Percentiles rank a stretch among this genome's conserved stretches.
These are phyloP conservation scores for Talaromyces sp. DNA, from an alignment of 2,329 filamentous ascomycete genomes.

Conservation along the genomic window DNA sequence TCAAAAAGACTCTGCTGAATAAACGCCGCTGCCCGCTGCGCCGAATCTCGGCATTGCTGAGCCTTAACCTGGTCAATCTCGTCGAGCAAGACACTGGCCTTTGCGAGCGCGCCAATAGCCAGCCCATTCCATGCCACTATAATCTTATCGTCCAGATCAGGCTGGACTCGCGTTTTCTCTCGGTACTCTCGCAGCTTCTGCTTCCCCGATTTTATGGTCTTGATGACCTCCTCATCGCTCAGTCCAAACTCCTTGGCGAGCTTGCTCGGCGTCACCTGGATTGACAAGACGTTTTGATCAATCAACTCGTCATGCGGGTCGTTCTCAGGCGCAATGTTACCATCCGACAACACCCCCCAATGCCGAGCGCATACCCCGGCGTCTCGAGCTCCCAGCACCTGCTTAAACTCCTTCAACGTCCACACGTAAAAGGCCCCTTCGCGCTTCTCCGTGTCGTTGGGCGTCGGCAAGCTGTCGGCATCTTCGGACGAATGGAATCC, in stretches of 20 bases:
- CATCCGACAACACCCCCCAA: constrained; percentile 77
- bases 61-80: constrained; percentile 55
- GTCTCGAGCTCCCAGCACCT: constrained; percentile 64
- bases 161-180: constrained; percentile 68
- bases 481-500: constrained; percentile 87
- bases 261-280: constrained; percentile 63
- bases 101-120: constrained; percentile 75
- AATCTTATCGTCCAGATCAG: constrained; percentile 81
- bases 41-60: constrained; percentile 59
- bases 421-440: constrained; percentile 95
- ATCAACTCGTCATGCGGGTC: constrained; percentile 93
- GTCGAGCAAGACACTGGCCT: constrained; percentile 65
- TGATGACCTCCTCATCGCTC: constrained; percentile 62
- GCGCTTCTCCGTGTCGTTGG: constrained; percentile 73
- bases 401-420: constrained; percentile 81
- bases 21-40: constrained; percentile 65
- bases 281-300: constrained; percentile 81
- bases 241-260: constrained; percentile 73
- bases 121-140: constrained; percentile 85
- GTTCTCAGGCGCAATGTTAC: constrained; percentile 76
- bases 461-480: constrained; percentile 73
- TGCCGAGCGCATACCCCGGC: constrained; percentile 73
- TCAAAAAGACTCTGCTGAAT: constrained; percentile 73
- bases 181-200: constrained; percentile 66
- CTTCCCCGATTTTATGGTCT: constrained; percentile 63